Base-by-base conservation (phyloP, 208 protist genomes). In the Acanthamoeba triangularis region DNA sequence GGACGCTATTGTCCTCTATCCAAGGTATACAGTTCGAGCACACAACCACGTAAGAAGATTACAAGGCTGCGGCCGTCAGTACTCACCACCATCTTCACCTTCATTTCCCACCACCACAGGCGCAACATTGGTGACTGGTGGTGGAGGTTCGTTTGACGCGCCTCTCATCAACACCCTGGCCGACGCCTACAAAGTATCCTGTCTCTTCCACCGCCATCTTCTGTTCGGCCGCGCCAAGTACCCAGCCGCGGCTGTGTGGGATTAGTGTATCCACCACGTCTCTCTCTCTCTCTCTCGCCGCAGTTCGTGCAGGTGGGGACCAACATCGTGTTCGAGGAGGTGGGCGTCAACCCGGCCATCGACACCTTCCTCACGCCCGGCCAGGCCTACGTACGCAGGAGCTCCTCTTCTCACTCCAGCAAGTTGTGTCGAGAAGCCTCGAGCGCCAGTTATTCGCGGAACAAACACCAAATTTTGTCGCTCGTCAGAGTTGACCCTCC, bases 331-430 rank as follows among this genome's bases (percentile, higher is more conserved):
- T 87, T 61, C 23, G 49, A 52, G 20, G 18, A 87, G 6, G 49
- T 87, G 1, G 78, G 78, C 23, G 78, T 87, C 23, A 87, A 63
- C 47, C 47, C 78, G 4, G 78, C 78, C 18, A 87, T 87, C 28
- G 78, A 78, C 69, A 49, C 18, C 13, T 49, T 78, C 69, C 30
- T 87, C 11, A 8, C 14, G 14, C 52, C 7, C 4, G 16, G 33
- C 37, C 13, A 54, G 10, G 28, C 4, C 10, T 78, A 78, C 69
- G 69, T 78, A 78, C 30, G 69, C 28, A 16, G 2, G 5, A n/a
- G 59, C 16, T 33, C 20, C 63, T 16, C 63, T 72, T 11, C 30
- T 16, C 63, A 5, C 30, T 23, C 30, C 28, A 5, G 18, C 63
- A 35, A 33, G 18, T 72, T 72, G 56, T 63, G 56, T 63, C 14